Base-by-base conservation (phyloP, 768 basidiomycete genomes). In the Mycena metata region DNA sequence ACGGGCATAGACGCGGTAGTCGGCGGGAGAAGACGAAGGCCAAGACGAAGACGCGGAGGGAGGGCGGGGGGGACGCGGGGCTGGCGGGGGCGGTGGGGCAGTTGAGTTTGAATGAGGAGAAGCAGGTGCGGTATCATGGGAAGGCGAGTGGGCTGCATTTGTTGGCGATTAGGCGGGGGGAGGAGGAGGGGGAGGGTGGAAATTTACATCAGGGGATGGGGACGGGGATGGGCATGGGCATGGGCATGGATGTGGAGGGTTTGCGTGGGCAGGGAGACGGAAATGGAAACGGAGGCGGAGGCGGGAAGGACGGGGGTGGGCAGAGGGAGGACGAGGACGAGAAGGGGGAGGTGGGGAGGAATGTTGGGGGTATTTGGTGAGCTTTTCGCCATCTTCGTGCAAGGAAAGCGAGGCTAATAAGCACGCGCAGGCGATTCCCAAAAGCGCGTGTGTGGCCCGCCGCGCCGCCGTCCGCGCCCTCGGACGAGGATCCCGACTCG, bases 361-460 rank as follows among this genome's bases (percentile, higher is more conserved):
- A 90, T 70, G 90, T 91, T 71, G 91, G 90, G 21, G 93, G 92
- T 0, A 91, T 92, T 61, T 93, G 92, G n/a, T n/a, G n/a, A n/a
- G n/a, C n/a, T n/a, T n/a, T n/a, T n/a, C n/a, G n/a, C n/a, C n/a
- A n/a, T n/a, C n/a, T n/a, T n/a, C n/a, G n/a, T n/a, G n/a, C n/a
- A n/a, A n/a, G n/a, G n/a, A n/a, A n/a, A n/a, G n/a, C n/a, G n/a
- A n/a, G n/a, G n/a, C n/a, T n/a, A n/a, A n/a, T n/a, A n/a, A n/a
- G n/a, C n/a, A n/a, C n/a, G n/a, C n/a, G 7, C 74, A 94, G 87
- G 91, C 89, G 90, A 33, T 96, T 96, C 79, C 94, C 95, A 0
- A 90, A 90, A 71, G 91, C 94, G 3, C 86, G 95, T n/a, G 92
- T 96, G 26, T 96, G 95, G 95, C 95, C 95, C 0, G 89, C 89